Percentiles rank a stretch among this genome's conserved stretches.
These are phyloP conservation scores for Cyberlindnera sargentensis DNA, from an alignment of 805 yeast species.

Conservation along the genomic window DNA sequence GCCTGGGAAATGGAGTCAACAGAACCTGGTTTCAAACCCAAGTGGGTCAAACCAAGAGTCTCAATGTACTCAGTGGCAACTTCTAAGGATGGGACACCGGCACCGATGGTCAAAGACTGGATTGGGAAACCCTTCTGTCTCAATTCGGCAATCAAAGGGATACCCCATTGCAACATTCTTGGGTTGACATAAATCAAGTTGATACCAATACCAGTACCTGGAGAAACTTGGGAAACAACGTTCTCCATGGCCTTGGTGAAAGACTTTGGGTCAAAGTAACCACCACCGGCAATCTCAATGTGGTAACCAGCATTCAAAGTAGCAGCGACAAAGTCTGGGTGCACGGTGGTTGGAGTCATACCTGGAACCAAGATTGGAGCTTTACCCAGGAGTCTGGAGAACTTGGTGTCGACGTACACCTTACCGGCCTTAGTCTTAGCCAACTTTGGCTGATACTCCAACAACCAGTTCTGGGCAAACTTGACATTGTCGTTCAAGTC, in stretches of 20 bases:
- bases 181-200: constrained; percentile 96
- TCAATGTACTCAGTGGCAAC: constrained; percentile 96
- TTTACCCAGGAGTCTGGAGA: constrained; percentile 84
- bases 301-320: constrained; percentile 95
- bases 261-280: constrained; percentile 70
- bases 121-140: constrained; percentile 92
- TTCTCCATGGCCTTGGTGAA: constrained; percentile 72
- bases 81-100: constrained; percentile 98
- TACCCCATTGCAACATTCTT: constrained; percentile 97
- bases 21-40: constrained; percentile 97
- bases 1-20: constrained; percentile 85
- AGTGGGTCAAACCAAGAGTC: constrained; percentile 84
- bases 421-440: constrained; percentile 68
- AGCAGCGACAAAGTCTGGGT: constrained; percentile 90
- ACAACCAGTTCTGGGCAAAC: constrained; percentile 87
- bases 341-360: constrained; percentile 98
- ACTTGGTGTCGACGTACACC: constrained; percentile 86
- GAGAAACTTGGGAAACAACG: constrained; percentile 60
- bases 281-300: constrained; percentile 98
- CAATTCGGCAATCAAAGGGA: constrained; percentile 85
- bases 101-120: constrained; percentile 95
- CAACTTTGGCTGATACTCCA: constrained; percentile 80
- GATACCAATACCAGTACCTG: constrained; percentile 87
- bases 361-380: constrained; percentile 98
- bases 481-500: constrained; percentile 60